Evolutionary conservation across 257 asterid species (phyloP).

Genomic region (Avicennia marina): DNA sequence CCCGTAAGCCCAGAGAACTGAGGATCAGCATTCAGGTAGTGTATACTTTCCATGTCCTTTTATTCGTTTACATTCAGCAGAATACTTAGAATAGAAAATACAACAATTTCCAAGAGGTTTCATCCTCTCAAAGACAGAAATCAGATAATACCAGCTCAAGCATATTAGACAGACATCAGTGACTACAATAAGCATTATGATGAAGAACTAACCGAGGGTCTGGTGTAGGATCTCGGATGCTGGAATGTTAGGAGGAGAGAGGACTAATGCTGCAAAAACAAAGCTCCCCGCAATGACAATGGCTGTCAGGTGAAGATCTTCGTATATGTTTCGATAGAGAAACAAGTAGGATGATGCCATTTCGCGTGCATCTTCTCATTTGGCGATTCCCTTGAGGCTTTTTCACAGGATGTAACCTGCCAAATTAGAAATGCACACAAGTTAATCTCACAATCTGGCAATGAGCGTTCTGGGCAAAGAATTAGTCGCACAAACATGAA

Average conservation of each 20-base stretch:
- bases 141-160: background rate
- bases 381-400: slow-evolving; percentile 4
- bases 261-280: slow-evolving; percentile 50
- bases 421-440: background rate
- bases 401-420: slow-evolving; percentile 14
- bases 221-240: slow-evolving; percentile 79
- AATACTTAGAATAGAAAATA: background rate
- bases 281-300: slow-evolving; percentile 46
- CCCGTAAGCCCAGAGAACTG: slow-evolving; percentile 32
- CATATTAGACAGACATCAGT: background rate
- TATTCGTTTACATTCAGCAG: background rate
- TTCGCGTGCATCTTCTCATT: slow-evolving; percentile 29
- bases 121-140: background rate
- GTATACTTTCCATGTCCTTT: too few relatives aligned
- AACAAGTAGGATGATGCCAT: slow-evolving; percentile 41
- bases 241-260: slow-evolving; percentile 59
- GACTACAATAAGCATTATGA: background rate
- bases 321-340: slow-evolving; percentile 27
- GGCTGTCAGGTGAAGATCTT: slow-evolving; percentile 52
- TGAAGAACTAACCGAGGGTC: slow-evolving; percentile 56
- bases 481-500: background rate
- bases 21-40: too few relatives aligned
- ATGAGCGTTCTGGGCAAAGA: background rate
- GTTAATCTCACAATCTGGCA: background rate
- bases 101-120: background rate